Conservation (phyloP, 148 eudicot genomes). For the Arctostaphylos glauca region DNA sequence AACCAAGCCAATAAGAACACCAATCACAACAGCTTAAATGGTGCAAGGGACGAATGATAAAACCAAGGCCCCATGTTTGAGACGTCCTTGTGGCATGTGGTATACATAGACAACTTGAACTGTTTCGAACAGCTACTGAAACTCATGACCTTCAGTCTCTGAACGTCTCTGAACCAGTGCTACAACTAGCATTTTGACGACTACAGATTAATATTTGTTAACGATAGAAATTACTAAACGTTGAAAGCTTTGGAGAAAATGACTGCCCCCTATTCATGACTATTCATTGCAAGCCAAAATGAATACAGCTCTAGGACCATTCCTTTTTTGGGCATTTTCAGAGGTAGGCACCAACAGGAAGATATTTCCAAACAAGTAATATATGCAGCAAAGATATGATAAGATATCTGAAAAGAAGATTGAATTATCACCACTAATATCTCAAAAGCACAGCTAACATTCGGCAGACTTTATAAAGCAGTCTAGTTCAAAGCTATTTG, state of each 20-base stretch:
- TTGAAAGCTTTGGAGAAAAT: background rate
- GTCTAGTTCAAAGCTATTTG: no score
- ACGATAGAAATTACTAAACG: background rate
- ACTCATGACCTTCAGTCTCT: background rate
- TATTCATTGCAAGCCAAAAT: no score
- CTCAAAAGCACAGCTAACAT: no score
- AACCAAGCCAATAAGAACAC: background rate
- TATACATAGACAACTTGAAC: background rate
- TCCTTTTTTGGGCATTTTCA: no score
- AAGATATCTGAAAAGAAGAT: no score
- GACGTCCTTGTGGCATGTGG: background rate
- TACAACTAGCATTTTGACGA: background rate
- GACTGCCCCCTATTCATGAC: no score
- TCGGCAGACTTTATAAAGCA: no score
- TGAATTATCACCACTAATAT: no score
- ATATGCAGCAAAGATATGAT: no score
- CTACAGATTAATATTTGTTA: background rate
- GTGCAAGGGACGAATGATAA: background rate
- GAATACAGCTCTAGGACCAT: no score
- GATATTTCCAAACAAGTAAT: no score
- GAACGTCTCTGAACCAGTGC: conserved; percentile 5
- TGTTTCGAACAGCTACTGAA: background rate
- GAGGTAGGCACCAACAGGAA: no score
- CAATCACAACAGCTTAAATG: background rate
- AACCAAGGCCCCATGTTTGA: background rate